Percentiles rank a stretch among this genome's conserved stretches.
Conservation (phyloP, 768 basidiomycete genomes). For the Amanita muscaria region DNA sequence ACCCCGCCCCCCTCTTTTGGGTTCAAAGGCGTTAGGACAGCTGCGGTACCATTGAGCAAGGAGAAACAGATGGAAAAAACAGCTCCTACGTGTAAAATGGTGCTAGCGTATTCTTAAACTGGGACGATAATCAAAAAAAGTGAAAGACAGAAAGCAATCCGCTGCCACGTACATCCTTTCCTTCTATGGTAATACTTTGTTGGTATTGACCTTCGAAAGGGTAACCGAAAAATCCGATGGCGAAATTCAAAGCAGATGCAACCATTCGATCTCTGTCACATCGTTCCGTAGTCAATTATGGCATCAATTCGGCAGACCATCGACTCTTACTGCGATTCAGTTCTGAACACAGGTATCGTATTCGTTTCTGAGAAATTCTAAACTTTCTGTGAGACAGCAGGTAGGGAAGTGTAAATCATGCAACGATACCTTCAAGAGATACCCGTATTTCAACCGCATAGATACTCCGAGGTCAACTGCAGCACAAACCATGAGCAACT, state of each 20-base stretch:
- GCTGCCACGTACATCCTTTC: conserved; percentile 40
- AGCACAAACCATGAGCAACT: no score
- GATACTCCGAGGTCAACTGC: conserved; percentile 61
- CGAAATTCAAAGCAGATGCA: conserved; percentile 56
- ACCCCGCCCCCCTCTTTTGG: conserved; percentile 47
- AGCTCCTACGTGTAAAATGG: conserved; percentile 67
- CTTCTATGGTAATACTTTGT: conserved; percentile 70
- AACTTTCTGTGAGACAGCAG: neutral
- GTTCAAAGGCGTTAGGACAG: conserved; percentile 52
- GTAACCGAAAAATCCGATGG: conserved; percentile 69
- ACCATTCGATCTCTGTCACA: conserved; percentile 71
- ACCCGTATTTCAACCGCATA: conserved; percentile 71
- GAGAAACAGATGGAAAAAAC: neutral
- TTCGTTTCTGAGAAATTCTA: conserved; percentile 52
- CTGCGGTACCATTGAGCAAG: conserved; percentile 17
- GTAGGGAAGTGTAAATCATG: neutral
- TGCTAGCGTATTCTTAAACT: conserved; percentile 81
- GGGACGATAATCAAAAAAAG: neutral
- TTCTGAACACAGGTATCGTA: conserved; percentile 70
- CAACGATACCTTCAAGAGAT: conserved; percentile 54
- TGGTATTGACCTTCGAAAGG: conserved; percentile 68
- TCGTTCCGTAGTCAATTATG: no score
- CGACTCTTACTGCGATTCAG: conserved; percentile 55
- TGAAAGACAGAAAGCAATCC: conserved; percentile 10
- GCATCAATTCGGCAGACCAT: no score